Base-by-base conservation (phyloP, 1,284 basidiomycete species). In the Flammula alnicola region DNA sequence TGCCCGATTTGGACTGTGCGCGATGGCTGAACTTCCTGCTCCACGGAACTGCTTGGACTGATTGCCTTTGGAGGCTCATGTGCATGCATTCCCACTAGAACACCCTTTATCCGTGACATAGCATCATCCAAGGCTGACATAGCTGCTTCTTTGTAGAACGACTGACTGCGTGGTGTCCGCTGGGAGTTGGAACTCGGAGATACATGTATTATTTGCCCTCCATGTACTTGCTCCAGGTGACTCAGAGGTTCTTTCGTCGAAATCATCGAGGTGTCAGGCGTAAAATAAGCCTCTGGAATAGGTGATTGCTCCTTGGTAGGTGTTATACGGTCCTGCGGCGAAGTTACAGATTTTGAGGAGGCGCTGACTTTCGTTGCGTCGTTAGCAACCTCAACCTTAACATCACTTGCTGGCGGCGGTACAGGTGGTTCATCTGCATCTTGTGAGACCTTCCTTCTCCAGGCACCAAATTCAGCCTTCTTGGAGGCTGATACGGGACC, bases 101-200 rank as follows among this genome's bases (percentile, higher is more conserved):
- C 93, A 17, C 90, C 92, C 63, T 90, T 93, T 61, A 97, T 93
- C 23, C 93, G 81, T 5, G 89, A 92, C 79, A 97, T 88, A 45
- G 86, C 84, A 62, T 93, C 88, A 61, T 94, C 88, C 58, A 95
- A 72, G 11, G 88, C 78, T 4, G 88, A 83, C 77, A 91, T 86
- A 12, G 84, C 76, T 33, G 81, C 81, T 58, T 86, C 89, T 60
- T 83, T 84, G 65, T 81, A 63, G 31, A 69, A 68, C 8, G 61
- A 54, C 50, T 71, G 71, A 26, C 41, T 59, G 36, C 73, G 67
- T 10, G 67, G 63, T 14, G 66, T 67, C 25, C 67, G 65, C 30
- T 62, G 66, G 3, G 49, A 48, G 39, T 57, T 57, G n/a, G 54
- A 45, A 43, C 52, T 52, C n/a, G 60, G 41, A 43, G 59, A 57